Percentiles rank a stretch among this genome's conserved stretches.
Conservation (phyloP, 2,329 filamentous ascomycete species). For the Ambrosiella cleistominuta region DNA sequence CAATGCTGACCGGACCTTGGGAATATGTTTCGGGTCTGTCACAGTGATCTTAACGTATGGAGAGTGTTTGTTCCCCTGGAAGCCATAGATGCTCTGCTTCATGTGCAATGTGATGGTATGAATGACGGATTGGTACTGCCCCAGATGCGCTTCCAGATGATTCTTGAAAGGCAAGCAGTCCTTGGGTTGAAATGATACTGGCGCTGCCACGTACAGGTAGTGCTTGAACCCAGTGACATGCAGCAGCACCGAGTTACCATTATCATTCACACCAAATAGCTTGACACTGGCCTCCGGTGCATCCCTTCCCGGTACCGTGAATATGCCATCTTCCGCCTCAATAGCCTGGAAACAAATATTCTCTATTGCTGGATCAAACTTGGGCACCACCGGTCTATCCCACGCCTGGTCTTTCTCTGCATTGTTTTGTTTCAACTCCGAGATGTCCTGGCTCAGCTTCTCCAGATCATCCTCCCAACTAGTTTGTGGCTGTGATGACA, state of each 20-base stretch:
- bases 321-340: slow-evolving; percentile 79
- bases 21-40: slow-evolving; percentile 72
- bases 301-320: slow-evolving; percentile 27
- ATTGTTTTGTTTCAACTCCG: slow-evolving; percentile 67
- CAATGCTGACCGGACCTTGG: slow-evolving; percentile 55
- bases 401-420: slow-evolving; percentile 87
- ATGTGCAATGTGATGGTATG: slow-evolving; percentile 66
- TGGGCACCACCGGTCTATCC: slow-evolving; percentile 43
- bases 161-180: slow-evolving; percentile 65
- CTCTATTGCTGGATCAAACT: slow-evolving; percentile 40
- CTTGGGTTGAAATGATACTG: slow-evolving; percentile 57
- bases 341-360: slow-evolving; percentile 87
- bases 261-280: slow-evolving; percentile 74
- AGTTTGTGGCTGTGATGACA: slow-evolving; percentile 70
- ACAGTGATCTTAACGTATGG: slow-evolving; percentile 90
- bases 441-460: slow-evolving; percentile 89
- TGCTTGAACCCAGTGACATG: slow-evolving; percentile 94
- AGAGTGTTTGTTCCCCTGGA: slow-evolving; percentile 80
- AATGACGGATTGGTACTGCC: slow-evolving; percentile 56
- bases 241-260: slow-evolving; percentile 78
- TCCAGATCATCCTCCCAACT: slow-evolving; percentile 87
- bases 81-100: slow-evolving; percentile 83
- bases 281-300: slow-evolving; percentile 50
- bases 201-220: slow-evolving; percentile 86
- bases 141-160: slow-evolving; percentile 64